These are phyloP conservation scores for Aquilaria yunnanensis DNA, from an alignment of 345 rosid genomes.

Conservation along the genomic window DNA sequence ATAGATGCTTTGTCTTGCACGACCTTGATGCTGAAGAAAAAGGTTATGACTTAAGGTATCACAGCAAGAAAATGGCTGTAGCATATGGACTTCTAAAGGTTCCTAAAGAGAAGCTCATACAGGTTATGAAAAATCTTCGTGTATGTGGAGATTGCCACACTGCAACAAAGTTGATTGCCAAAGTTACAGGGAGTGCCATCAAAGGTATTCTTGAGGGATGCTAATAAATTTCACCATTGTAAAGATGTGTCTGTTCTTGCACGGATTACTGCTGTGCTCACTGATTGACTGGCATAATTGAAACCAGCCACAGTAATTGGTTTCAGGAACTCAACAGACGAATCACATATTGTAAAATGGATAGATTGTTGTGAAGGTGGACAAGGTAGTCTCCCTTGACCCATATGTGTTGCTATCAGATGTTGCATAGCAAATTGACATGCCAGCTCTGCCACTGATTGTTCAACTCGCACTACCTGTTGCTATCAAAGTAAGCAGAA, in stretches of 20 bases:
- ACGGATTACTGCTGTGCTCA: slow-evolving; percentile 55
- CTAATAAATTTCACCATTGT: slow-evolving; percentile 74
- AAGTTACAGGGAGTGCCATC: slow-evolving; percentile 59
- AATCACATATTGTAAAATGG: too few species aligned
- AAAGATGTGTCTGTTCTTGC: slow-evolving; percentile 70
- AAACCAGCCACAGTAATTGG: too few species aligned
- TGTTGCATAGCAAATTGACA: too few species aligned
- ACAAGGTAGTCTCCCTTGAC: too few species aligned
- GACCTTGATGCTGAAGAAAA: slow-evolving; percentile 82
- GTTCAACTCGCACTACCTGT: too few species aligned
- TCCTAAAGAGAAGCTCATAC: slow-evolving; percentile 53
- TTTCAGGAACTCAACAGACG: too few species aligned
- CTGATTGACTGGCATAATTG: too few species aligned
- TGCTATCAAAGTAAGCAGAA: too few species aligned
- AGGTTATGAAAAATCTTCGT: slow-evolving; percentile 71
- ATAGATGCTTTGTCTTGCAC: slow-evolving; percentile 47
- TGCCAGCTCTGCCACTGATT: too few species aligned
- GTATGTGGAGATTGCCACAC: slow-evolving; percentile 77
- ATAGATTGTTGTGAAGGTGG: too few species aligned
- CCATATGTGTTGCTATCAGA: too few species aligned
- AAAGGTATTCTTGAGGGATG: slow-evolving; percentile 48
- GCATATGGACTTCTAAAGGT: slow-evolving; percentile 74
- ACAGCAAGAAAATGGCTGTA: slow-evolving; percentile 69
- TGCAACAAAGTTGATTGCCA: slow-evolving; percentile 64
- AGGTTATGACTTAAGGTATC: slow-evolving; percentile 46